Evolutionary conservation across 1,284 basidiomycete species (phyloP), one percentile per base, ranked within the genome.

Genomic region (Cutaneotrichosporon cavernicola): DNA sequence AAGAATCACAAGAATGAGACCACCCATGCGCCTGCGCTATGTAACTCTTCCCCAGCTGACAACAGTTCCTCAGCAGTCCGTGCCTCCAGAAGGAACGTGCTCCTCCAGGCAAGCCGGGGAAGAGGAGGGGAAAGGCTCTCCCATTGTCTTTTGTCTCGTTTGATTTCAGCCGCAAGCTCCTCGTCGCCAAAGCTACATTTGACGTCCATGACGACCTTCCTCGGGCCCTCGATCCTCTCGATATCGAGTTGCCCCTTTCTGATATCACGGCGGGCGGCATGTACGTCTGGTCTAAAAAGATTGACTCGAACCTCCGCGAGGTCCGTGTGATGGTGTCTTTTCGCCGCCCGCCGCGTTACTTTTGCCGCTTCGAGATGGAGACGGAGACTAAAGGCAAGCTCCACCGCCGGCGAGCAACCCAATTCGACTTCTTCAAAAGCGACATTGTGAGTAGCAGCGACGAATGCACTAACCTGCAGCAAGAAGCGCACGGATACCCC

Each of bases 331-430:
- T 76, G 0, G 72, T 78, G 56, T 70, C 62, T 14, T 69, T 66
- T 32, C 62, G 74, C 4, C 69, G 77, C 13, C 77, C 79, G 4
- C 79, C 79, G 0, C 72, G 70, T 32, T 77, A 78, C 68, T 74
- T 63, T 52, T 61, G 67, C 21, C 43, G 62, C 1, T 73, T 79
- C 36, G 64, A 63, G 47, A 51, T 67, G 10, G 26, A 64, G 11
- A 7, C 21, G 21, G 18, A 5, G 14, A 21, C 22, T 6, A 26
- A 32, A 64, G 30, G 49, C 51, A 32, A 46, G 26, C 60, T 67
- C 4, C 69, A 70, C 47, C 65, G 71, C 5, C 61, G 77, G 1
- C 67, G 77, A n/a, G 76, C 73, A 1, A 80, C 78, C 0, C 73
- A 72, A 4, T 72, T 78, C 71, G 77, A 79, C 62, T 80, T 80